Base-by-base conservation (phyloP, 78 protist genomes). In the Kipferlia bialata region DNA sequence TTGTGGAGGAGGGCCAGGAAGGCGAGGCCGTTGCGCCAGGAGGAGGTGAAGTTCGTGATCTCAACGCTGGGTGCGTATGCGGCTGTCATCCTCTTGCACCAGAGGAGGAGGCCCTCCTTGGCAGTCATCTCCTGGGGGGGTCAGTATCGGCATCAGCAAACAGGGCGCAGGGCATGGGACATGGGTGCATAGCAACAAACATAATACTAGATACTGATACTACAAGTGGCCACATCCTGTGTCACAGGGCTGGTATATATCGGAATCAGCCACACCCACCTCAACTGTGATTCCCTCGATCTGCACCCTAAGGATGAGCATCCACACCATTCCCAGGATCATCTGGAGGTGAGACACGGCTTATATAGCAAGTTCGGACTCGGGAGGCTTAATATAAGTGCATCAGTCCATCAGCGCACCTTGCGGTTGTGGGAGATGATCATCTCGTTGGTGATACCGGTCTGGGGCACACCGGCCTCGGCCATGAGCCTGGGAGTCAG, bases 101-200 rank as follows among this genome's bases (percentile, higher is more conserved):
- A 85, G 36, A 82, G 79, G 66, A 85, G 78, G 18, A 85, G 78
- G 17, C 84, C 89, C 45, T 85, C 89, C 75, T 77, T 64, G 55
- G 82, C 85, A 15, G 69, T 70, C 61, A 32, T 22, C 28, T 75
- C 85, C 45, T n/a, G n/a, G n/a, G n/a, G n/a, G n/a, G n/a, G n/a
- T n/a, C n/a, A n/a, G n/a, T n/a, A n/a, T n/a, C n/a, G n/a, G n/a
- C n/a, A n/a, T n/a, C n/a, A n/a, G n/a, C n/a, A n/a, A n/a, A n/a
- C n/a, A n/a, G n/a, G n/a, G n/a, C n/a, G n/a, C n/a, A n/a, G n/a
- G n/a, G n/a, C n/a, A n/a, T n/a, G n/a, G n/a, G n/a, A n/a, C n/a
- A n/a, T n/a, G n/a, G n/a, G n/a, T n/a, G n/a, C n/a, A n/a, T n/a
- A n/a, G n/a, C n/a, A n/a, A n/a, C n/a, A n/a, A n/a, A n/a, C n/a